Base-by-base conservation (phyloP, 2,329 filamentous ascomycete species). In the Aspergillus aculeatinus region DNA sequence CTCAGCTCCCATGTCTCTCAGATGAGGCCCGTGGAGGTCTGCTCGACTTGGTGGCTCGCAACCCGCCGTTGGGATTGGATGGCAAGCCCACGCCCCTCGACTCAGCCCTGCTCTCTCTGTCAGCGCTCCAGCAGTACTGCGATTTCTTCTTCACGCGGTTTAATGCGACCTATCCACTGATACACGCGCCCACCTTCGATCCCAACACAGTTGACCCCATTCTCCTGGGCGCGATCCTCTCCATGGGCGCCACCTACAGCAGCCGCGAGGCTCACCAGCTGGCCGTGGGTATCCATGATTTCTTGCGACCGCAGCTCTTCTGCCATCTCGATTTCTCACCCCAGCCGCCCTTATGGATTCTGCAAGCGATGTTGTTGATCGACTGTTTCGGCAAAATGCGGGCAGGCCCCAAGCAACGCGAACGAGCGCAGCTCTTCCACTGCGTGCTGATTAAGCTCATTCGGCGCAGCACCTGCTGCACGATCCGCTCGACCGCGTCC, bases 341-440 rank as follows among this genome's bases (percentile, higher is more conserved):
- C 0, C 80, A 81, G n/a, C 85, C 86, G 0, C 80, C 84, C 23
- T 73, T 88, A 0, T 88, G 85, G 85, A 81, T 86, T 0, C 65
- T 88, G 0, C 85, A 88, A 61, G 83, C 84, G 0, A 86, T 88
- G 35, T 71, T 88, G 9, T 72, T 88, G 0, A 84, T 87, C 0
- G 86, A 88, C 63, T 87, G 85, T 63, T 87, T 88, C 58, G 86
- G 86, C 2, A 88, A 88, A 68, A 85, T 83, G 42, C 76, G 85
- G 57, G 85, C 85, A 0, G 85, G 85, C 0, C 85, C 86, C 62
- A 84, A 84, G 52, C 85, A 88, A 65, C 83, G 87, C 60, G 85
- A 88, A 27, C 85, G 85, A 78, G 83, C 83, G 4, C 85, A 87
- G 65, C 71, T 88, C 0, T 88, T 84, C 64, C 82, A 84, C 66